Conservation (phyloP, 805 yeast species). For the Lachancea meyersii region DNA sequence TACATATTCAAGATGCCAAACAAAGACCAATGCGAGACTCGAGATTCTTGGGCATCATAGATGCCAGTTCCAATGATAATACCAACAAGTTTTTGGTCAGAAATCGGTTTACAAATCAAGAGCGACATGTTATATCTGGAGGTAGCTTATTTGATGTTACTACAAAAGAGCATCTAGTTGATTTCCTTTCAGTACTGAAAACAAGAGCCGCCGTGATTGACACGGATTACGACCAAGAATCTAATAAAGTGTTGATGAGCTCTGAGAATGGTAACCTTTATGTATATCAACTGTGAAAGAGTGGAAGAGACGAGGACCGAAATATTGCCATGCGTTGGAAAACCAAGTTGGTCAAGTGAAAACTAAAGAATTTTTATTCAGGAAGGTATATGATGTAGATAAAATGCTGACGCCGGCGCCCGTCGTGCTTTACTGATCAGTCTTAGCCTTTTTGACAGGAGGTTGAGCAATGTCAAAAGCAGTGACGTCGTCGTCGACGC, state of each 20-base stretch:
- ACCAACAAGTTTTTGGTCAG: conserved; percentile 5
- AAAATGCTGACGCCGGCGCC: conserved; percentile 1
- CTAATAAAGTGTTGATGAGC: conserved; percentile 1
- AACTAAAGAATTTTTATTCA: neutral
- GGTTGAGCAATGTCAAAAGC: conserved; percentile 23
- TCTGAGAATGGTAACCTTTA: conserved; percentile 4
- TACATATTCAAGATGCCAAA: conserved; percentile 6
- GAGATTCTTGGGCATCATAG: neutral
- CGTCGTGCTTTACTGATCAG: conserved; percentile 2
- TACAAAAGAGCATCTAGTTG: neutral
- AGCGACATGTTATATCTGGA: conserved; percentile 1
- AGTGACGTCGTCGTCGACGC: conserved; percentile 18
- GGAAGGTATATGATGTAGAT: neutral
- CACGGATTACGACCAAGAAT: conserved; percentile 6
- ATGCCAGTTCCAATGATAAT: neutral
- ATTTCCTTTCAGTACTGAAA: neutral
- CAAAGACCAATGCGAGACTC: conserved; percentile 1
- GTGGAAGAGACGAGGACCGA: neutral
- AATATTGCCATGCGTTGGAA: no score
- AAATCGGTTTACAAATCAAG: conserved; percentile 4
- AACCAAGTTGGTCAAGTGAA: neutral
- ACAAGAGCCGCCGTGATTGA: conserved; percentile 1
- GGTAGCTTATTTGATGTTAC: conserved; percentile 7
- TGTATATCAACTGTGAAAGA: conserved; percentile 1
- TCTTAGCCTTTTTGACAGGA: conserved; percentile 31